Percentiles rank a stretch among this genome's conserved stretches.
phyloP scores from a whole-genome alignment of 2,329 filamentous ascomycete genomes.

The Aspergillus tubingensis region DNA sequence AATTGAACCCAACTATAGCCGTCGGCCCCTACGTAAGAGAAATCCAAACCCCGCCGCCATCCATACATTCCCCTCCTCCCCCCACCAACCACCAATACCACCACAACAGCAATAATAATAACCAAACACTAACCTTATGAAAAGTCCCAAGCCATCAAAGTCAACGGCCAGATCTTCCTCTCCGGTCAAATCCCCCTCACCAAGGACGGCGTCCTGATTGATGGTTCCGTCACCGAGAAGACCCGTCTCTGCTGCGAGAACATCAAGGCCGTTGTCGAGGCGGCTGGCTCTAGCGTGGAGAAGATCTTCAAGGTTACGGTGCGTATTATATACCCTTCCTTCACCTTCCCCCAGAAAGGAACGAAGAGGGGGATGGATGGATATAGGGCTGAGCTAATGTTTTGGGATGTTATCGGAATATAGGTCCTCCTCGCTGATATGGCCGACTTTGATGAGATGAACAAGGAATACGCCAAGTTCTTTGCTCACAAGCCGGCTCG shows the following conservation, averaged over 20 bases:
- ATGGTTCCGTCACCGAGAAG: conserved; percentile 67
- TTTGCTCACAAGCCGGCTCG: conserved; percentile 66
- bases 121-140: not conserved
- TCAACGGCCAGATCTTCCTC: conserved; percentile 68
- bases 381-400: not conserved
- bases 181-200: conserved; percentile 78
- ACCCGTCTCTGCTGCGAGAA: conserved; percentile 75
- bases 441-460: conserved; percentile 82
- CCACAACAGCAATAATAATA: too few species aligned
- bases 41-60: not conserved
- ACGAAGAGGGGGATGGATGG: not conserved
- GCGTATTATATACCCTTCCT: conserved; percentile 22
- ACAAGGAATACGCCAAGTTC: conserved; percentile 70
- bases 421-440: conserved; percentile 87
- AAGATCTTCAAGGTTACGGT: conserved; percentile 84
- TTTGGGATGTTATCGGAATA: not conserved
- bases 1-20: conserved; percentile 23
- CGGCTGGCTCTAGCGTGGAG: conserved; percentile 73
- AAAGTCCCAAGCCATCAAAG: conserved; percentile 64
- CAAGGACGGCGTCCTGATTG: conserved; percentile 59
- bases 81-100: not conserved
- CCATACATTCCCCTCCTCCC: conserved; percentile 4
- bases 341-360: not conserved
- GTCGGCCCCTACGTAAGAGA: conserved; percentile 47
- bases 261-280: conserved; percentile 78